Percentiles rank a stretch among this genome's conserved stretches.
Evolutionary conservation across 306 rosid genomes (phyloP).

Genomic region (Glycine tomentella): DNA sequence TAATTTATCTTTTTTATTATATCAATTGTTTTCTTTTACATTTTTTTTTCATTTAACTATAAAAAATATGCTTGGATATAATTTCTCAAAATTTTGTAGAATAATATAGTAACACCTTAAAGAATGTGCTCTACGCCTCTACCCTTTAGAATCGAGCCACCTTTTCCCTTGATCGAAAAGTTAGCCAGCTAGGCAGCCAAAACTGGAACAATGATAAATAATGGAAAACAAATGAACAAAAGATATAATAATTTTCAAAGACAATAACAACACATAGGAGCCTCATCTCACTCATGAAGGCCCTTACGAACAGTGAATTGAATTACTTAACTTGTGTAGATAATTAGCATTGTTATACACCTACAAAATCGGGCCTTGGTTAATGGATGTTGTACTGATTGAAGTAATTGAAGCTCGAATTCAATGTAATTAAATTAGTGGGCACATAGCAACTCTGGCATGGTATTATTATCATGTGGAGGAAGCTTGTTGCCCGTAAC

Average conservation of each 20-base stretch:
- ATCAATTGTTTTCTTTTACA: no score
- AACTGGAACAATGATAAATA: conserved; percentile 34
- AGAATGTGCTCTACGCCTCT: background rate
- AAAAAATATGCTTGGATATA: background rate
- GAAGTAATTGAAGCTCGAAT: background rate
- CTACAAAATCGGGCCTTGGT: conserved; percentile 22
- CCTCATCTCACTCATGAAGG: background rate
- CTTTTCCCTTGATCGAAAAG: conserved; percentile 29
- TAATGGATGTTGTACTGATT: conserved; percentile 15
- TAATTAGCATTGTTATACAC: conserved; percentile 11
- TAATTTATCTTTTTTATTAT: no score
- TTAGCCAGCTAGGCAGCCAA: conserved; percentile 38
- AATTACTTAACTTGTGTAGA: background rate
- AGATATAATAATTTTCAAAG: background rate
- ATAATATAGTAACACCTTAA: no score
- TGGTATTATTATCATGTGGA: background rate
- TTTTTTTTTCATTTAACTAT: no score
- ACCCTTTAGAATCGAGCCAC: background rate
- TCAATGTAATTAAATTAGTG: conserved; percentile 35
- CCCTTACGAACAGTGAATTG: background rate
- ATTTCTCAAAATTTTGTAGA: no score
- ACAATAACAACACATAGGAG: conserved; percentile 44
- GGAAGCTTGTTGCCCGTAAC: background rate
- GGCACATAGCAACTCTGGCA: background rate
- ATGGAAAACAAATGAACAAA: background rate